Evolutionary conservation across 345 rosid species (phyloP), one percentile per base, ranked within the genome.

Genomic region (Euphorbia lathyris): DNA sequence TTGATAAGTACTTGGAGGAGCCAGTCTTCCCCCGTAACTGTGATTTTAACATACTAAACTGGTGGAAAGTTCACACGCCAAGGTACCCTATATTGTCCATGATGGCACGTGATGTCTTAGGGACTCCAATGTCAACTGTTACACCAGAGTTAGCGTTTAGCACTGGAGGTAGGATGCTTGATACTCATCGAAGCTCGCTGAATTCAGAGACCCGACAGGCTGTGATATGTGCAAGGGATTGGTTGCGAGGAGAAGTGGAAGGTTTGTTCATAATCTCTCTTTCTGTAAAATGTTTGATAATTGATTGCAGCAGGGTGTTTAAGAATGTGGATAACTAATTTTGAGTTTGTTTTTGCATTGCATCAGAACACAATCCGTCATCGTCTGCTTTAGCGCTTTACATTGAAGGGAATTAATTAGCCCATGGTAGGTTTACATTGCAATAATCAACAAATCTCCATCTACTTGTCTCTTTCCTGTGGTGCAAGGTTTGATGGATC

Each of bases 61-160:
- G 97, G 90, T 94, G 98, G 98, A 91, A 86, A 68, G 98, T 91
- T 53, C 96, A 94, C 79, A 89, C 96, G 0, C 96, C 97, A n/a
- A 87, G 97, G 72, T 93, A 91, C 82, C 96, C 98, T 68, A 79
- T 94, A 53, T 74, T 94, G 81, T 91, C 98, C 63, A 83, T 88
- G 95, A 84, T 94, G 95, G 98, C 96, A 17, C 92, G 93, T 13
- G 98, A 94, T 76, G 84, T 94, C 67, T 68, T 94, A 26, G 97
- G 94, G 60, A 91, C 93, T 55, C 97, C 96, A 0, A 82, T 91
- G 87, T 88, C 96, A 45, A 91, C 86, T 55, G 72, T 80, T 71
- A 68, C 78, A 12, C 86, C 87, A 42, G 92, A 90, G 57, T 82
- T 80, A 9, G 80, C 84, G 20, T 91, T 91, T 32, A 71, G 74